These are phyloP conservation scores for Sarcomyxa edulis DNA, from an alignment of 768 basidiomycete species.

Conservation along the genomic window DNA sequence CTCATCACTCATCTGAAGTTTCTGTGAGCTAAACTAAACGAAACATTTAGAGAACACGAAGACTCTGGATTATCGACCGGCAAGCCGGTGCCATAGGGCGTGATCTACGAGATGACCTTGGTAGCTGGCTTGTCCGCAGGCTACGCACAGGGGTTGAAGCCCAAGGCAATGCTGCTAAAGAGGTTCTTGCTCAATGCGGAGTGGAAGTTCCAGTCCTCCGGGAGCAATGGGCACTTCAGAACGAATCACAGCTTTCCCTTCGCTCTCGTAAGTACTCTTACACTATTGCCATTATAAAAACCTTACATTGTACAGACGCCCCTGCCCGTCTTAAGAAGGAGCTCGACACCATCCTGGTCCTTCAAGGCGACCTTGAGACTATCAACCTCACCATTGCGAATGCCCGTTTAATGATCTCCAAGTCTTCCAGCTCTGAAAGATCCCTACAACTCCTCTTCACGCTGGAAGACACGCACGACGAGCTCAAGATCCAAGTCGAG, in stretches of 20 bases:
- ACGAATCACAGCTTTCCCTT: constrained; percentile 21
- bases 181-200: constrained; percentile 13
- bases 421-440: background rate
- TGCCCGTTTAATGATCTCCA: constrained; percentile 6
- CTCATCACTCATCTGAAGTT: background rate
- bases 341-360: constrained; percentile 20
- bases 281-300: background rate
- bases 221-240: constrained; percentile 27
- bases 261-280: constrained; percentile 18
- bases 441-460: constrained; percentile 11
- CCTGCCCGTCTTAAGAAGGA: constrained; percentile 25
- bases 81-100: constrained; percentile 19
- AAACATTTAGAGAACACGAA: constrained; percentile 15
- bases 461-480: constrained; percentile 15
- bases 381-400: constrained; percentile 17
- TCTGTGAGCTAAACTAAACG: no score
- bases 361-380: constrained; percentile 20
- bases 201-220: constrained; percentile 14
- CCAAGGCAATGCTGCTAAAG: constrained; percentile 10
- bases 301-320: constrained; percentile 13
- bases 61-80: constrained; percentile 28
- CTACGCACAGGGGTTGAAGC: constrained; percentile 13
- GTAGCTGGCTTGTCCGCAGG: constrained; percentile 23
- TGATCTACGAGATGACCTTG: constrained; percentile 22
- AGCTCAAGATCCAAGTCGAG: constrained; percentile 19